Evolutionary conservation across 139 green algal species (phyloP).

Genomic region (Coccomyxa sp.): DNA sequence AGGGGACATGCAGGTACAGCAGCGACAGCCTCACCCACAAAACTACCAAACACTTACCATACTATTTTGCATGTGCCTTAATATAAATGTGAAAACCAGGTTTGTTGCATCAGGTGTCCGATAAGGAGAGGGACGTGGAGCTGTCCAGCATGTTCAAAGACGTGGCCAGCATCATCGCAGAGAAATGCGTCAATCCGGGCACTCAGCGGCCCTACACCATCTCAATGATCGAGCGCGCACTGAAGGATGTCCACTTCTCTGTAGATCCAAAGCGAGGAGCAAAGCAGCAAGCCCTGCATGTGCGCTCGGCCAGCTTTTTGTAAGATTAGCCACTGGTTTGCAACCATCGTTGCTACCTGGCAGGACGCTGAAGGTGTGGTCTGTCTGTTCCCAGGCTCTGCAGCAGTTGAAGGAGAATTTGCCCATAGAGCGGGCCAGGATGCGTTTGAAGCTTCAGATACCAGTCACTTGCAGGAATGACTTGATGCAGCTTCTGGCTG

Average conservation of each 20-base stretch:
- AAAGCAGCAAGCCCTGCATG: conserved; percentile 93
- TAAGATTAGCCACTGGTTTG: neutral
- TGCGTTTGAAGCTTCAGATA: conserved; percentile 75
- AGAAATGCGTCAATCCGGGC: conserved; percentile 90
- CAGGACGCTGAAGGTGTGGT: neutral
- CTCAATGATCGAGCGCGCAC: conserved; percentile 88
- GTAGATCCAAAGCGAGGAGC: conserved; percentile 84
- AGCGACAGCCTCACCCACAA: neutral
- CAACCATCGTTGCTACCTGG: neutral
- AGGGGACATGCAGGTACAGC: conserved; percentile 86
- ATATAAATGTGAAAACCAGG: no score
- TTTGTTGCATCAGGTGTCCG: conserved; percentile 72
- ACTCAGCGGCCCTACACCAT: conserved; percentile 90
- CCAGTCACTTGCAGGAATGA: conserved; percentile 34
- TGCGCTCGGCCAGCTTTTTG: conserved; percentile 13
- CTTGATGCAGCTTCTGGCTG: conserved; percentile 30
- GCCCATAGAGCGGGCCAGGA: conserved; percentile 87
- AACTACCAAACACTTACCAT: neutral
- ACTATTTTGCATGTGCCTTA: no score
- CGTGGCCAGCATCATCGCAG: conserved; percentile 66
- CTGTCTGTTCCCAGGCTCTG: conserved; percentile 45
- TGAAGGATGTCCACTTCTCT: conserved; percentile 91
- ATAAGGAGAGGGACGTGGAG: conserved; percentile 91
- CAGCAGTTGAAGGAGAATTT: conserved; percentile 71
- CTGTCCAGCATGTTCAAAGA: conserved; percentile 85